Evolutionary conservation across 352 stramenopile species (phyloP), one percentile per base, ranked within the genome.

Genomic region (Globisporangium acanthophoron): DNA sequence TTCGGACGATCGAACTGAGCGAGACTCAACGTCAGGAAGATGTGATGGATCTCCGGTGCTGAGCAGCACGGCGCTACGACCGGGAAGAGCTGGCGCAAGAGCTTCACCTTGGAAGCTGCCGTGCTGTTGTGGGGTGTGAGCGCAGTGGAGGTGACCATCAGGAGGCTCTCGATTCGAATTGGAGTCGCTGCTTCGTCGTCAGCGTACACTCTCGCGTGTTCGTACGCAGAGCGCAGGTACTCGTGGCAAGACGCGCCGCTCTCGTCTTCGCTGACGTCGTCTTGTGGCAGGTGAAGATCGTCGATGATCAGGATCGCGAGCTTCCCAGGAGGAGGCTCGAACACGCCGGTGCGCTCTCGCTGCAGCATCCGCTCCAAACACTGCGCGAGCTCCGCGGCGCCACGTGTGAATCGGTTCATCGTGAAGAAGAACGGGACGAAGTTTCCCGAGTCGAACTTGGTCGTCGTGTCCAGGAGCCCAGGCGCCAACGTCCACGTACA

Each of bases 281-380:
- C 39, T 31, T 11, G 18, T n/a, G 75, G 61, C 6, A 87, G 51
- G 24, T 87, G 74, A 24, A 87, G 56, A 41, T 87, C 77, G 27
- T 87, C 77, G 33, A 87, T 56, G 29, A 87, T 66, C 13, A 87
- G 52, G 6, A 85, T 33, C 16, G 73, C 73, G 8, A 74, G 62
- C 51, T 87, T 85, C 0, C 77, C 77, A 16, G 77, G 72, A 8
- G 77, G 77, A 9, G 77, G 74, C 48, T 87, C 77, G 29, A 67
- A 84, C 27, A 85, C 61, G 0, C 61, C 60, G 3, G 65, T 76
- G 4, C 74, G 68, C 56, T 87, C 77, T 3, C 77, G 77, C 44
- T 87, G 74, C 3, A 87, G 66, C 68, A 83, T 79, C 3, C 73
- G 65, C 39, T 85, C 74, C 8, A 87, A 58, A 46, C 69, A 80